Conservation (phyloP, 208 protist species). For the Leishmania guyanensis region DNA sequence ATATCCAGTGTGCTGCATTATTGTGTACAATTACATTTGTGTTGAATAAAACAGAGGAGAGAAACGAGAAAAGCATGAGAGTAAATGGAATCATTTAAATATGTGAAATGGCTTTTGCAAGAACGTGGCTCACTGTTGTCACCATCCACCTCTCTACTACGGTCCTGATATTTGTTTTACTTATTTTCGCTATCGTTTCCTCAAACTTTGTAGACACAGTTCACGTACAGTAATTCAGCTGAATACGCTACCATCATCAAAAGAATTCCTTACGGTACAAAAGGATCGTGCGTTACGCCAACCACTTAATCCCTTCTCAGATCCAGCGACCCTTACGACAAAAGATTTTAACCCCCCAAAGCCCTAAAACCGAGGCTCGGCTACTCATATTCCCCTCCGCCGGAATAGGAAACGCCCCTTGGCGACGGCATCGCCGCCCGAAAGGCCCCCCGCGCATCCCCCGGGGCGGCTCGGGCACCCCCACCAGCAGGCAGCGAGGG, state of each 20-base stretch:
- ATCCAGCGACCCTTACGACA: not conserved
- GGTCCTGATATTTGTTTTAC: not conserved
- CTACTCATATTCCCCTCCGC: not conserved
- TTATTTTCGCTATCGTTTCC: not conserved
- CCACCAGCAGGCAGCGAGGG: not conserved
- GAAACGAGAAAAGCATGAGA: not conserved
- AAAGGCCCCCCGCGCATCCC: not conserved
- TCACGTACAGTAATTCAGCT: not conserved
- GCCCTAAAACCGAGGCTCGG: not conserved
- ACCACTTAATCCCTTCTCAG: not conserved
- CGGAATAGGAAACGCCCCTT: too few relatives aligned
- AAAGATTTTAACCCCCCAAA: not conserved
- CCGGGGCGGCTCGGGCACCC: not conserved
- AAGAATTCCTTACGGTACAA: not conserved
- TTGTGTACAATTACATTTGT: not conserved
- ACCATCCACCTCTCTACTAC: not conserved
- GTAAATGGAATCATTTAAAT: not conserved
- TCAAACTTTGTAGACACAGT: not conserved
- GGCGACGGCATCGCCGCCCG: not conserved
- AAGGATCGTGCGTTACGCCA: not conserved
- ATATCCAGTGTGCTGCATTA: not conserved
- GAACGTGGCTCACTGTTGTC: not conserved
- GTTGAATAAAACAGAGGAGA: not conserved
- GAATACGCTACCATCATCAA: not conserved
- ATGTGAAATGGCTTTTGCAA: not conserved